phyloP scores from a whole-genome alignment of 257 asterid genomes.

The Striga asiatica region DNA sequence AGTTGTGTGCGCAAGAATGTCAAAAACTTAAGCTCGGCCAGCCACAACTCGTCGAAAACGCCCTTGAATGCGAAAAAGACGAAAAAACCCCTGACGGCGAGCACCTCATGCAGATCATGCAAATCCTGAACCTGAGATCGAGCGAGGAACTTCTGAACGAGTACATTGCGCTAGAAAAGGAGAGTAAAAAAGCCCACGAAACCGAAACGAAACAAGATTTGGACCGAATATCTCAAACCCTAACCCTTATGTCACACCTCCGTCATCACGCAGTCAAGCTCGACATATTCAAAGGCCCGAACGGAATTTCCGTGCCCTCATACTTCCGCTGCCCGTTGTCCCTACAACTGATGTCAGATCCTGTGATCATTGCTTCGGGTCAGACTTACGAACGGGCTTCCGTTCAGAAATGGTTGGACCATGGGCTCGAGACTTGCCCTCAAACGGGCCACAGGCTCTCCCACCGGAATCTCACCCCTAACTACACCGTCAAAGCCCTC shows the following conservation, averaged over 20 bases:
- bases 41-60: conserved; percentile 35
- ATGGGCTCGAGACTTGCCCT: conserved; percentile 69
- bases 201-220: conserved; percentile 19
- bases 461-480: conserved; percentile 57
- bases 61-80: conserved; percentile 37
- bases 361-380: conserved; percentile 92
- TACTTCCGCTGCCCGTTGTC: conserved; percentile 77
- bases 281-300: conserved; percentile 30
- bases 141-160: conserved; percentile 55
- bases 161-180: conserved; percentile 70
- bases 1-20: conserved; percentile 45
- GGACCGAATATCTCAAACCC: conserved; percentile 27
- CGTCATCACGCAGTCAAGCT: conserved; percentile 39
- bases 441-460: conserved; percentile 44
- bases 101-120: conserved; percentile 30
- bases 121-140: conserved; percentile 50
- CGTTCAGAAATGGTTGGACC: conserved; percentile 78
- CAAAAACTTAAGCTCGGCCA: conserved; percentile 51
- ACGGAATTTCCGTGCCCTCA: conserved; percentile 53
- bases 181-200: conserved; percentile 49
- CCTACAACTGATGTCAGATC: conserved; percentile 71
- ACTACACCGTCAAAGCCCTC: conserved; percentile 69
- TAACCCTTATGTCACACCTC: conserved; percentile 43
- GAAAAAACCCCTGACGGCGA: conserved; percentile 34
- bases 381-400: conserved; percentile 74